Base-by-base conservation (phyloP, 352 stramenopile species). In the Blastocystis sp. region DNA sequence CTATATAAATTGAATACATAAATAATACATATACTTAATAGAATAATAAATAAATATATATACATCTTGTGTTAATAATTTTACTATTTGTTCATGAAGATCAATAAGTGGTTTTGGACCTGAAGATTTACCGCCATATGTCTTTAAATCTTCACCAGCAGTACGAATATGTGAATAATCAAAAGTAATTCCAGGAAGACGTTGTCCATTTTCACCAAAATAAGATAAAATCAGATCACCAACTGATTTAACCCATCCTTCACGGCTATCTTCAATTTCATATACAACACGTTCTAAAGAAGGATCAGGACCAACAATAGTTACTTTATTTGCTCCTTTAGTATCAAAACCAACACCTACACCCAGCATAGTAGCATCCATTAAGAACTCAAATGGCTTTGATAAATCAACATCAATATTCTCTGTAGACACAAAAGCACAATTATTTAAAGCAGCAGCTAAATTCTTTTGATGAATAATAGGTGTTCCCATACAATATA, bases 311-410 rank as follows among this genome's bases (percentile, higher is more conserved):
- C 54, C 18, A 55, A 27, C n/a, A n/a, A 75, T 67, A 13, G 40
- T 52, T 9, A 86, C 36, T 33, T 78, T 76, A 0, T 70, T 72
- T 1, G 79, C 80, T 1, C 81, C 83, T 40, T 87, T 82, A 0
- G 81, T 91, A 68, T 93, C 83, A 65, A 93, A 93, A 0, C 83
- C 83, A 2, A 93, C 83, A 16, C 83, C 83, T 9, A 93, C 82
- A 4, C 80, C 83, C 10, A 93, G 79, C 83, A 93, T 93, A 13
- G 78, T 77, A 4, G 82, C 80, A 55, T 93, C 82, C 83, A 93
- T 93, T n/a, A 91, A 71, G 66, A 93, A 93, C 57, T 77, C 86
- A 55, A 92, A 93, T 0, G 83, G 80, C 39, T 79, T 71, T 0
- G 78, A 71, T 1, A 81, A 77, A 0, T 77, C 64, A 55, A 79